These are phyloP conservation scores for Claviceps monticola DNA, from an alignment of 2,329 filamentous ascomycete species.

Conservation along the genomic window DNA sequence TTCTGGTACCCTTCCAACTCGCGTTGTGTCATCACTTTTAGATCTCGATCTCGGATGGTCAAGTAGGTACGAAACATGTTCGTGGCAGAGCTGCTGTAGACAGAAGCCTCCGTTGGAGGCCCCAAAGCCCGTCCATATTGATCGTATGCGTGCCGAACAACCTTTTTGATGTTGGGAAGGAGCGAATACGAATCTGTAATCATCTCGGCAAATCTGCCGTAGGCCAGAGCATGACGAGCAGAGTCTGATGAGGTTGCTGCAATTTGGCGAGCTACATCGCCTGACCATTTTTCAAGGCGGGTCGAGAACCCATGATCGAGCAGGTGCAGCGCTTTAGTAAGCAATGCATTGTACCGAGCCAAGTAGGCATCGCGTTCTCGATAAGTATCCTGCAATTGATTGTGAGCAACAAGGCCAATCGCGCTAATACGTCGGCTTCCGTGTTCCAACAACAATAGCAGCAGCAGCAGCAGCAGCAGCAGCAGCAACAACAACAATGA, in stretches of 20 bases:
- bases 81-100: constrained; percentile 38
- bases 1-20: constrained; percentile 41
- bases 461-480: neutral
- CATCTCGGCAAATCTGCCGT: constrained; percentile 46
- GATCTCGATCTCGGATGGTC: constrained; percentile 36
- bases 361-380: constrained; percentile 80
- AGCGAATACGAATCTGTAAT: constrained; percentile 41
- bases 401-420: neutral
- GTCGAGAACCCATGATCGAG: constrained; percentile 43
- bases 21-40: constrained; percentile 37
- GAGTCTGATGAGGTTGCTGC: constrained; percentile 42
- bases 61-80: constrained; percentile 42
- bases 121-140: constrained; percentile 32
- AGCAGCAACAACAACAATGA: no score
- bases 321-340: constrained; percentile 52
- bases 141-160: constrained; percentile 38
- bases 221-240: constrained; percentile 44
- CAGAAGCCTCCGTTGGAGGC: constrained; percentile 30
- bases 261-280: constrained; percentile 41
- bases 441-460: neutral
- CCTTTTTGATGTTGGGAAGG: constrained; percentile 40
- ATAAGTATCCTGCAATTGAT: constrained; percentile 50
- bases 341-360: constrained; percentile 70
- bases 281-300: constrained; percentile 37
- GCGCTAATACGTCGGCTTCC: neutral